phyloP scores from a whole-genome alignment of 1,284 basidiomycete genomes.

The Peniophora sp. region DNA sequence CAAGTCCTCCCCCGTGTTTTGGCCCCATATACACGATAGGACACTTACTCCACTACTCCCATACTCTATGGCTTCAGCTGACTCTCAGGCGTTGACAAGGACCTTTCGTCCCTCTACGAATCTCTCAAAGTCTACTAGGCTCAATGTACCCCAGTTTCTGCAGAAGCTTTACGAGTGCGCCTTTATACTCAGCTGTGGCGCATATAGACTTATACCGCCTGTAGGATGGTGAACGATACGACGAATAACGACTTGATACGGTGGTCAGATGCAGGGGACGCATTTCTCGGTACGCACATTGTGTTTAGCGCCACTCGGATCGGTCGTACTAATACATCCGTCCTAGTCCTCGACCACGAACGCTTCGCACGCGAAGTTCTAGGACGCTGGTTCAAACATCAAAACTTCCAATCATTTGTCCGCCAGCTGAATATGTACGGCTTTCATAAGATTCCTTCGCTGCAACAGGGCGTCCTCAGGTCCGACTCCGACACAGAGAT shows the following conservation, averaged over 20 bases:
- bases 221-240: slow-evolving; percentile 58
- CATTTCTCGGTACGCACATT: slow-evolving; percentile 68
- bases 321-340: too few relatives aligned
- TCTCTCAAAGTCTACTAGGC: slow-evolving; percentile 30
- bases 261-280: slow-evolving; percentile 56
- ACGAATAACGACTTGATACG: slow-evolving; percentile 51
- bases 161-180: slow-evolving; percentile 88
- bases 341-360: slow-evolving; percentile 85
- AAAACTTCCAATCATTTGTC: slow-evolving; percentile 91
- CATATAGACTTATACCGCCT: slow-evolving; percentile 15
- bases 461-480: slow-evolving; percentile 89
- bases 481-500: slow-evolving; percentile 80
- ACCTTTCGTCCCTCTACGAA: slow-evolving; percentile 18
- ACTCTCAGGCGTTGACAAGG: slow-evolving; percentile 45
- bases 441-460: slow-evolving; percentile 92
- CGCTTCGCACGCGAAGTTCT: slow-evolving; percentile 87
- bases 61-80: slow-evolving; percentile 19
- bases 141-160: slow-evolving; percentile 77
- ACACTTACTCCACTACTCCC: background rate
- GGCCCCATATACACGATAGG: background rate
- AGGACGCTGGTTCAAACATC: slow-evolving; percentile 94
- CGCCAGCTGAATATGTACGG: slow-evolving; percentile 98
- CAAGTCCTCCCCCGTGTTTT: background rate
- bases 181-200: slow-evolving; percentile 9
- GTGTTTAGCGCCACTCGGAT: too few relatives aligned